Percentiles rank a stretch among this genome's conserved stretches.
phyloP scores from a whole-genome alignment of 2,329 filamentous ascomycete species.

The Coniochaeta sp. region DNA sequence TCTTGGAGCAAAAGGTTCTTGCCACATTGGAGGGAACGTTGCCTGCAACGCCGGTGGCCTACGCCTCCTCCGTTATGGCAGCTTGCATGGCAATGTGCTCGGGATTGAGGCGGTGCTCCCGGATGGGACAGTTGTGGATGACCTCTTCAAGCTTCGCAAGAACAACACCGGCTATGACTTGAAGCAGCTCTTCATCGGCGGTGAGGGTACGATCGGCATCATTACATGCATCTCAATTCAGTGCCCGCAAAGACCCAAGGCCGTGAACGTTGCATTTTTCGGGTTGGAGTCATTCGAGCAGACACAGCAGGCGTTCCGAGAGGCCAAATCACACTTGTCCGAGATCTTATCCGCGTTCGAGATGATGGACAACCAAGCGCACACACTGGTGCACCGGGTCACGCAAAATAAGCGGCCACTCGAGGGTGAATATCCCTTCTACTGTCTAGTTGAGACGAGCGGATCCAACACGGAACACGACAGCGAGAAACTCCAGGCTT shows the following conservation, averaged over 20 bases:
- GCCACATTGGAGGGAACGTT: constrained; percentile 92
- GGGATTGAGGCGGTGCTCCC: constrained; percentile 91
- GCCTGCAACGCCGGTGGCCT: constrained; percentile 93
- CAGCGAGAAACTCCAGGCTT: constrained; percentile 79
- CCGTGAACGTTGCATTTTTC: constrained; percentile 92
- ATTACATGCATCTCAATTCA: constrained; percentile 86
- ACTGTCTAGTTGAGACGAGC: constrained; percentile 93
- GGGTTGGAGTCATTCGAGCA: constrained; percentile 86
- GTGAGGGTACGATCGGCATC: constrained; percentile 89
- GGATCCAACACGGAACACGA: constrained; percentile 94
- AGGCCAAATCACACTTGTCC: constrained; percentile 82
- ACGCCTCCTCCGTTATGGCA: constrained; percentile 84
- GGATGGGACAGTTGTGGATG: constrained; percentile 85
- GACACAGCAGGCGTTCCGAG: constrained; percentile 75
- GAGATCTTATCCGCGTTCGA: constrained; percentile 98
- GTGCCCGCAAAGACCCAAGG: constrained; percentile 79
- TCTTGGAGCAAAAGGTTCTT: constrained; percentile 95
- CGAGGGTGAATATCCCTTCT: constrained; percentile 82
- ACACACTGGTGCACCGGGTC: constrained; percentile 67
- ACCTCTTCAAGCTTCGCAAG: constrained; percentile 82
- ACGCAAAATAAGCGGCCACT: constrained; percentile 74
- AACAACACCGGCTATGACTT: constrained; percentile 99
- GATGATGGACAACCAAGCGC: constrained; percentile 84
- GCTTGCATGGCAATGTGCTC: constrained; percentile 85
- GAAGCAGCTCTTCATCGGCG: constrained; percentile 94